These are phyloP conservation scores for Amanita pseudoporphyria DNA, from an alignment of 768 basidiomycete species.

Conservation along the genomic window DNA sequence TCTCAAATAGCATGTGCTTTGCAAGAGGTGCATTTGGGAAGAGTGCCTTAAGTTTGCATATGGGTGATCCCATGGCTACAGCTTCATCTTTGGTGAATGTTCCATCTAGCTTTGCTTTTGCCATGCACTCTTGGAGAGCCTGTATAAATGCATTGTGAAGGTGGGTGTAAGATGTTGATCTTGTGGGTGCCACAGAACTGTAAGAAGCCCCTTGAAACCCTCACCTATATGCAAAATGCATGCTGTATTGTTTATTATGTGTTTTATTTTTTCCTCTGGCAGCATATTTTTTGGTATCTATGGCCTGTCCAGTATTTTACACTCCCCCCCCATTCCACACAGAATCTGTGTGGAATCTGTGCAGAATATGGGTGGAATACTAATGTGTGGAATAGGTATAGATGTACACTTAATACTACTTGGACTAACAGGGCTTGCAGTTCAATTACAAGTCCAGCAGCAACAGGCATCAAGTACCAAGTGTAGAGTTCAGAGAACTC, in stretches of 20 bases:
- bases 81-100: constrained; percentile 52
- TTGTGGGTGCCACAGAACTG: constrained; percentile 54
- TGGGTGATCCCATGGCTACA: constrained; percentile 44
- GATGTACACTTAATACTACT: too few species aligned
- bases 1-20: constrained; percentile 61
- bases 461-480: too few species aligned
- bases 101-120: constrained; percentile 38
- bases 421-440: too few species aligned
- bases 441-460: too few species aligned
- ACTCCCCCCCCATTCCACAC: too few species aligned
- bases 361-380: too few species aligned
- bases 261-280: constrained; percentile 59
- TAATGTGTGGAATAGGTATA: too few species aligned
- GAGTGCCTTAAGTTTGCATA: constrained; percentile 65
- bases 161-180: constrained; percentile 69
- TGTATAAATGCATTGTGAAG: constrained; percentile 79
- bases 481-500: too few species aligned
- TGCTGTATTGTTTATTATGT: constrained; percentile 56
- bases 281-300: constrained; percentile 48
- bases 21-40: constrained; percentile 61
- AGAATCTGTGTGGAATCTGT: too few species aligned
- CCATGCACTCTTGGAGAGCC: constrained; percentile 53
- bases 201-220: constrained; percentile 10
- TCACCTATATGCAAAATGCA: constrained; percentile 70
- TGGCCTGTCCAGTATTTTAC: too few species aligned